Conservation (phyloP, 139 green algal genomes). For the Coccomyxa sp. region DNA sequence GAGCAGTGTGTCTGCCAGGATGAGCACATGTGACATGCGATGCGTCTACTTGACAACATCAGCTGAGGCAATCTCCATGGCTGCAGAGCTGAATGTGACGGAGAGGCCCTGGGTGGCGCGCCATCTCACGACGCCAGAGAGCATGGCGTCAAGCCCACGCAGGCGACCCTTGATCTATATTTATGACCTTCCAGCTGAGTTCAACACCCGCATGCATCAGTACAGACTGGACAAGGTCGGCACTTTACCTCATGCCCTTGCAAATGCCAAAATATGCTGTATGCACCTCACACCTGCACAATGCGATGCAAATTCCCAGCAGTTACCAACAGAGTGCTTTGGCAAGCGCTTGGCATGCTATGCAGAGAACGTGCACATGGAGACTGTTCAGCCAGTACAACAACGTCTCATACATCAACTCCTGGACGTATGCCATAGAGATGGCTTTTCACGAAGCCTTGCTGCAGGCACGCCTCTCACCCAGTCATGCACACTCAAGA, state of each 20-base stretch:
- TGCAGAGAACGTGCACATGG: not conserved
- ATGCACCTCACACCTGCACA: not conserved
- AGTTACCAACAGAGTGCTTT: not conserved
- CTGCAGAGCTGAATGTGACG: not conserved
- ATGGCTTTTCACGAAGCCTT: conserved; percentile 55
- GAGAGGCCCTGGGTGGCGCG: conserved; percentile 22
- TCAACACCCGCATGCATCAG: conserved; percentile 52
- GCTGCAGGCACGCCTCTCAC: conserved; percentile 26
- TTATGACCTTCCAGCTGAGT: conserved; percentile 46
- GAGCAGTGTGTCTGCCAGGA: not conserved
- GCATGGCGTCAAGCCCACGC: not conserved
- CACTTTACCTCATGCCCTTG: not conserved
- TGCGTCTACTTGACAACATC: not conserved
- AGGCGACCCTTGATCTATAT: conserved; percentile 36
- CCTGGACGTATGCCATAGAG: conserved; percentile 35
- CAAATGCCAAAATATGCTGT: not conserved
- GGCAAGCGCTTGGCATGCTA: not conserved
- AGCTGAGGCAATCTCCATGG: not conserved
- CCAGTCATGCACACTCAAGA: too few relatives aligned
- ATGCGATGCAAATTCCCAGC: not conserved
- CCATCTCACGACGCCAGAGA: not conserved
- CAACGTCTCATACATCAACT: conserved; percentile 8
- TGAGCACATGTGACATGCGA: not conserved
- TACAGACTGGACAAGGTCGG: conserved; percentile 9
- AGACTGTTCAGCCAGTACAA: conserved; percentile 15